Evolutionary conservation across 306 rosid genomes (phyloP).

Genomic region (Rosa multiflora): DNA sequence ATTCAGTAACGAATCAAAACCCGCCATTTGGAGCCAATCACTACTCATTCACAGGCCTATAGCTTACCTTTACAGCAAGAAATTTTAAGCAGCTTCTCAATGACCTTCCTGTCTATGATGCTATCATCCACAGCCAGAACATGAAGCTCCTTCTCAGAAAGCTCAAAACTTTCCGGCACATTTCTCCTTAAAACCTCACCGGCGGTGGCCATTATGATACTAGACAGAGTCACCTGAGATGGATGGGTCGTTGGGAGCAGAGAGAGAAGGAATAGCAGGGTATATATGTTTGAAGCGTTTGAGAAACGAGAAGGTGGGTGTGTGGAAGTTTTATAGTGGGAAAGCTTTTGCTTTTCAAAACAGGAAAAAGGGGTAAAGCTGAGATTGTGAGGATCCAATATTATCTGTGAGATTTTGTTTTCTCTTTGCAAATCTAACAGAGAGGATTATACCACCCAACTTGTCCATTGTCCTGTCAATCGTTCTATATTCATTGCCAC

Average conservation of each 20-base stretch:
- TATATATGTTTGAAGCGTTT: neutral
- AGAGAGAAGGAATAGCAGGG: neutral
- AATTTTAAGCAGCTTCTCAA: slow-evolving; percentile 69
- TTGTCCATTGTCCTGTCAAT: slow-evolving; percentile 52
- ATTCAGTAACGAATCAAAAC: neutral
- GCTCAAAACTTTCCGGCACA: slow-evolving; percentile 35
- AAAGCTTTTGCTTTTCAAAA: slow-evolving; percentile 33
- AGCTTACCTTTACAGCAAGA: slow-evolving; percentile 79
- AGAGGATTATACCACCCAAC: slow-evolving; percentile 56
- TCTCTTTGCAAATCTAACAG: slow-evolving; percentile 57
- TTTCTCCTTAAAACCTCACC: slow-evolving; percentile 43
- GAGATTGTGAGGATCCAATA: slow-evolving; percentile 84
- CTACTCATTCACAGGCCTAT: neutral
- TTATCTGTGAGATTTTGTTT: slow-evolving; percentile 55
- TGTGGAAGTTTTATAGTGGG: slow-evolving; percentile 1
- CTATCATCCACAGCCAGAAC: slow-evolving; percentile 96
- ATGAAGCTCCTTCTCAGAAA: slow-evolving; percentile 49
- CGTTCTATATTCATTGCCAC: slow-evolving; percentile 8
- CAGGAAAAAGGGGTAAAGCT: slow-evolving; percentile 43
- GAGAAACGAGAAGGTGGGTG: slow-evolving; percentile 6
- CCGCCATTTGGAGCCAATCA: neutral
- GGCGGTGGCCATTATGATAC: slow-evolving; percentile 39
- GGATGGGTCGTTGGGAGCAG: neutral
- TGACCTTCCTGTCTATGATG: slow-evolving; percentile 75
- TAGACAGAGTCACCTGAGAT: neutral